phyloP scores from a whole-genome alignment of 73 alveolate genomes.

The Symbiodinium pilosum region DNA sequence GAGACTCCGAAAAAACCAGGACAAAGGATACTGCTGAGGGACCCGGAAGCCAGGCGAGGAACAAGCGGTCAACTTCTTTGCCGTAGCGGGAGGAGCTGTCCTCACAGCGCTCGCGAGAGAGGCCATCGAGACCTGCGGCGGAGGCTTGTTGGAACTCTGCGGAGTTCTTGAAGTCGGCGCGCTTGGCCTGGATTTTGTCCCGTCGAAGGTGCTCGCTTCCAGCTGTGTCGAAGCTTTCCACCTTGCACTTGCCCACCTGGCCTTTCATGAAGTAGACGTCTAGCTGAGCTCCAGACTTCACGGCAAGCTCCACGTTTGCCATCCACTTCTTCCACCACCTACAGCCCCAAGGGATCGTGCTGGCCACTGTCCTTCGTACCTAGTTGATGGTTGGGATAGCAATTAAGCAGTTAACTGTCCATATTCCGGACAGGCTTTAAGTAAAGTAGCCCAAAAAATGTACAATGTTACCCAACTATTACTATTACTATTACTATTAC shows the following conservation, averaged over 20 bases:
- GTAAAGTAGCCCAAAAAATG: background rate
- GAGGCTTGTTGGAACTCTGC: background rate
- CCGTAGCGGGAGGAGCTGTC: conserved; percentile 3
- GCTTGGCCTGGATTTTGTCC: background rate
- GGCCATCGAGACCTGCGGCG: conserved; percentile 20
- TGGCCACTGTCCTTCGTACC: background rate
- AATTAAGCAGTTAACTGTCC: background rate
- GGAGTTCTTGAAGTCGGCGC: conserved; percentile 8
- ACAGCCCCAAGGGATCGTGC: conserved; percentile 12
- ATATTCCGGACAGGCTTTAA: background rate
- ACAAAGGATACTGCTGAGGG: conserved; percentile 2
- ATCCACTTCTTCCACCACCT: conserved; percentile 8
- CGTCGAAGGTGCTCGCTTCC: conserved; percentile 29
- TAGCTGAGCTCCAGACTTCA: conserved; percentile 8
- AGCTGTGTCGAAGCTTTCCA: conserved; percentile 37
- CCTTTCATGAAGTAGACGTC: conserved; percentile 11
- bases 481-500: too few species aligned
- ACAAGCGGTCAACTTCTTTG: background rate
- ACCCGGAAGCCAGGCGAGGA: background rate
- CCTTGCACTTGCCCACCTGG: conserved; percentile 15
- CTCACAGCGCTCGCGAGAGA: background rate
- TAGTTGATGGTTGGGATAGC: background rate
- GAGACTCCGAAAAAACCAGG: background rate
- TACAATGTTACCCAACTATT: background rate
- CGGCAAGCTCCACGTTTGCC: conserved; percentile 21